These are phyloP conservation scores for Daedaleopsis nitida DNA, from an alignment of 768 basidiomycete genomes.

Conservation along the genomic window DNA sequence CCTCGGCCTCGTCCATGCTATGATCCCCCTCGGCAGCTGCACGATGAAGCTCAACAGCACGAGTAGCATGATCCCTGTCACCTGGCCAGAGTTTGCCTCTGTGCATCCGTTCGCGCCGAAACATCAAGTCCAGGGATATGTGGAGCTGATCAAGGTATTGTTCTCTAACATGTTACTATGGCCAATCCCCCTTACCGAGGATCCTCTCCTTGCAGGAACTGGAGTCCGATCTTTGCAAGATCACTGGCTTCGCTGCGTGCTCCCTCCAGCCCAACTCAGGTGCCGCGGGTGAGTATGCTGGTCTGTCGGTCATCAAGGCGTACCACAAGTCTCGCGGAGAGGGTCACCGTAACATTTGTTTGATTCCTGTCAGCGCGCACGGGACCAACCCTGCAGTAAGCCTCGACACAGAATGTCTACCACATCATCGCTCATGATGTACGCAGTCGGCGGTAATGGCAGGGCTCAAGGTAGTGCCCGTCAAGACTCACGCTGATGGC, in stretches of 20 bases:
- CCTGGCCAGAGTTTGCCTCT: slow-evolving; percentile 87
- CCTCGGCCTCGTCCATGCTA: slow-evolving; percentile 90
- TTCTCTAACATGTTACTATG: too few relatives aligned
- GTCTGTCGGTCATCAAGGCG: slow-evolving; percentile 91
- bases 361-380: slow-evolving; percentile 95
- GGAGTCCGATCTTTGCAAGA: slow-evolving; percentile 85
- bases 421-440: not conserved
- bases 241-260: slow-evolving; percentile 95
- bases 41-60: slow-evolving; percentile 99
- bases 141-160: slow-evolving; percentile 70
- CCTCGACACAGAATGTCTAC: slow-evolving; percentile 3
- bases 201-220: slow-evolving; percentile 69
- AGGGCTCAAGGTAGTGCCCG: slow-evolving; percentile 93
- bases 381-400: slow-evolving; percentile 97
- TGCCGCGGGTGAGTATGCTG: slow-evolving; percentile 96
- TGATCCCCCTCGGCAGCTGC: slow-evolving; percentile 95
- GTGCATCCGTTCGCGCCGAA: slow-evolving; percentile 93
- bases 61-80: slow-evolving; percentile 95
- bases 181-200: slow-evolving; percentile 2
- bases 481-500: slow-evolving; percentile 86
- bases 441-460: slow-evolving; percentile 92
- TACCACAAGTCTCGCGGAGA: slow-evolving; percentile 92
- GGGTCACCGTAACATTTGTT: slow-evolving; percentile 82
- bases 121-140: slow-evolving; percentile 90
- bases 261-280: slow-evolving; percentile 99